phyloP scores from a whole-genome alignment of 352 stramenopile genomes.

The Elongisporangium anandrum region DNA sequence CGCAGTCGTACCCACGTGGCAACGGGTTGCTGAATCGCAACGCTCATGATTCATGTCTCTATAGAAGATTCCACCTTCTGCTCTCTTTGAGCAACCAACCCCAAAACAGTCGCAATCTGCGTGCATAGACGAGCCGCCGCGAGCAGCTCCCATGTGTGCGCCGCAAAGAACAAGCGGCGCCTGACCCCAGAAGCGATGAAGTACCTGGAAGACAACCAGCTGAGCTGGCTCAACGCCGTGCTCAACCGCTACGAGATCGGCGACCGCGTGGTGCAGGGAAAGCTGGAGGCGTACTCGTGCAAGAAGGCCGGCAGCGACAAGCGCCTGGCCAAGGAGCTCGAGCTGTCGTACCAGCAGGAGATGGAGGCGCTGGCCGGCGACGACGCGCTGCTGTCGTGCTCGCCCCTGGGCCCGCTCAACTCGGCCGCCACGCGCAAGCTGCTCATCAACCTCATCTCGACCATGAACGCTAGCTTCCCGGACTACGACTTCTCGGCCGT shows the following conservation, averaged over 20 bases:
- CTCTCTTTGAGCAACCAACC: neutral
- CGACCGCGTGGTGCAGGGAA: constrained; percentile 83
- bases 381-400: constrained; percentile 39
- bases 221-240: constrained; percentile 89
- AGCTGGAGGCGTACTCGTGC: constrained; percentile 91
- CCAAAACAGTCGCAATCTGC: neutral
- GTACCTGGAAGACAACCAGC: constrained; percentile 89
- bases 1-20: neutral
- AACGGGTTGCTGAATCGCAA: neutral
- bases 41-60: neutral
- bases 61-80: neutral
- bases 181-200: constrained; percentile 64
- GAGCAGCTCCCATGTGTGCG: neutral
- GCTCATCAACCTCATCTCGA: constrained; percentile 92
- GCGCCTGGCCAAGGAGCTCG: constrained; percentile 86
- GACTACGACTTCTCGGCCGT: constrained; percentile 92
- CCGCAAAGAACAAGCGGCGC: neutral
- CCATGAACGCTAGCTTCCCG: constrained; percentile 92
- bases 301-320: constrained; percentile 92
- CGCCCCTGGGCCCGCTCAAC: constrained; percentile 75
- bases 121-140: neutral
- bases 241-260: constrained; percentile 82
- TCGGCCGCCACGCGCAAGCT: constrained; percentile 81
- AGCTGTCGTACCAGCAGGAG: constrained; percentile 85
- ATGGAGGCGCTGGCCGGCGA: constrained; percentile 48